Base-by-base conservation (phyloP, 2,329 filamentous ascomycete species). In the Chalaropsis ovoidea region DNA sequence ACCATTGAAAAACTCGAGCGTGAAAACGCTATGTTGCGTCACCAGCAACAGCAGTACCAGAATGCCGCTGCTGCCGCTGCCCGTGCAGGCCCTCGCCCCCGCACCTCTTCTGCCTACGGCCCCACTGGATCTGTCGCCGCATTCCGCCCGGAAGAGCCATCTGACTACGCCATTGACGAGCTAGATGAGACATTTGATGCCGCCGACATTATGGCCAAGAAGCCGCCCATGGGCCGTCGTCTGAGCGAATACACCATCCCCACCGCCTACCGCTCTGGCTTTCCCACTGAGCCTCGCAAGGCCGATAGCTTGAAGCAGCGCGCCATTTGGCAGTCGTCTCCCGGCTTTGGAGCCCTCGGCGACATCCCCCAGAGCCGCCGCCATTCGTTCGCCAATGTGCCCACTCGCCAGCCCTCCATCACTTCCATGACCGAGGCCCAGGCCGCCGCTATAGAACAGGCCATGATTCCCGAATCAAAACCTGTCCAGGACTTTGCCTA, bases 371-470 rank as follows among this genome's bases (percentile, higher is more conserved):
- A 91, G 71, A 90, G 88, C 70, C 82, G 89, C 67, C 84, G 89
- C 35, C 89, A 93, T 74, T 93, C 89, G 1, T 90, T 94, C 72
- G 89, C 85, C 63, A 86, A 86, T 70, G 80, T 86, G 71, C 84
- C 82, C 35, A 85, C 83, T 31, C 80, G 85, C 15, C 84, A 87
- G 69, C 81, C 79, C 1, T 86, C 84, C 2, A 82, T 86, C 69
- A 81, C 82, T 70, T 86, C 84, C 35, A 76, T 84, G 63, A 67
- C 62, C 22, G 66, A 67, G 19, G 63, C 61, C 27, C 49, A 64
- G n/a, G 60, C 49, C 35, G 41, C 60, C 22, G 63, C 62, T 19
- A 39, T 63, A 17, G 31, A 67, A 17, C 64, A 66, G 35, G 60
- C 27, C 31, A 43, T 24, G 39, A 65, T 65, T 24, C 15, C 35